Conservation (phyloP, 768 basidiomycete species). For the Rhodotorula graminis region DNA sequence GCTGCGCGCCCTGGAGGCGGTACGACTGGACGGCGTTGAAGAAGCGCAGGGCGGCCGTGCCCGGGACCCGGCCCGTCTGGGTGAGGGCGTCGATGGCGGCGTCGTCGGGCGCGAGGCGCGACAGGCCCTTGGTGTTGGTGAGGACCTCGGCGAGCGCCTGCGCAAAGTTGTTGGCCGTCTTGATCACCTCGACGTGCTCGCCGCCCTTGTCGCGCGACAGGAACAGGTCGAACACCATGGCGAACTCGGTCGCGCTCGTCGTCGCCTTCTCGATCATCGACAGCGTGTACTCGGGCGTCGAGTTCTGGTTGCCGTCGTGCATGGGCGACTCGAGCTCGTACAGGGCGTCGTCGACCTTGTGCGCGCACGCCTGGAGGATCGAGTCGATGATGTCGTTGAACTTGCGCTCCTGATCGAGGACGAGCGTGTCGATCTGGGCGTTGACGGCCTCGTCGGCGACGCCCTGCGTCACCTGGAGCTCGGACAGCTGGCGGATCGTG, state of each 20-base stretch:
- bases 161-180: constrained; percentile 91
- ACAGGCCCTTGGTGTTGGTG: constrained; percentile 90
- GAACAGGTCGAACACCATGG: constrained; percentile 85
- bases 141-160: constrained; percentile 88
- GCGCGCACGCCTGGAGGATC: constrained; percentile 89
- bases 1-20: constrained; percentile 73
- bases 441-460: constrained; percentile 83
- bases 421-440: constrained; percentile 94
- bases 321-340: constrained; percentile 96
- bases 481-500: constrained; percentile 79
- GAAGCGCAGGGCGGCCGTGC: constrained; percentile 81
- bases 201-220: constrained; percentile 76
- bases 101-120: constrained; percentile 81
- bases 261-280: constrained; percentile 97
- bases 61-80: constrained; percentile 72
- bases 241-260: constrained; percentile 93
- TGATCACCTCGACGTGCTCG: constrained; percentile 96
- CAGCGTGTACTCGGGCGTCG: constrained; percentile 96
- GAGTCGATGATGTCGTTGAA: constrained; percentile 98
- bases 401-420: constrained; percentile 95
- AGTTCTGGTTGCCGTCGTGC: constrained; percentile 87
- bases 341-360: constrained; percentile 93
- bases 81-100: constrained; percentile 89
- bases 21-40: constrained; percentile 96
- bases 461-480: constrained; percentile 77